phyloP scores from a whole-genome alignment of 2,329 filamentous ascomycete species.

The Aaosphaeria arxii region DNA sequence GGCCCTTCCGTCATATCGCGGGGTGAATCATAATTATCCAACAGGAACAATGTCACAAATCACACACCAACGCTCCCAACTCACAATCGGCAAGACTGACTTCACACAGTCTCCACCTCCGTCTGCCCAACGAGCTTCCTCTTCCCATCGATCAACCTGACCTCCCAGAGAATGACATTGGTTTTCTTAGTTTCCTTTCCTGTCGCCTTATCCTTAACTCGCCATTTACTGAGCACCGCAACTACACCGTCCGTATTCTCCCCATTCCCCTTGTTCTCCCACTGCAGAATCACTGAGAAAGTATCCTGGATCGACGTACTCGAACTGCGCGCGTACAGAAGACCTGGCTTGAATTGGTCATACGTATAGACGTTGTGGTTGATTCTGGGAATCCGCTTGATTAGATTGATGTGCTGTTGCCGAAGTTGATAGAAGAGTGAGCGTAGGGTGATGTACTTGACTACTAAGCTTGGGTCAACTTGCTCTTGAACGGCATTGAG shows the following conservation, averaged over 20 bases:
- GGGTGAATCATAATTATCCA: no score
- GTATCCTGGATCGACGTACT: neutral
- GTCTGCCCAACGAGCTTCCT: conserved; percentile 4
- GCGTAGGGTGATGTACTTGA: neutral
- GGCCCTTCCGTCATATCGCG: no score
- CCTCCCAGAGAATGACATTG: conserved; percentile 3
- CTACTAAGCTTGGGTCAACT: conserved; percentile 3
- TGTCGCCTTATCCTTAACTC: conserved; percentile 3
- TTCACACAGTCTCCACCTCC: conserved; percentile 3
- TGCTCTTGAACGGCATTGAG: conserved; percentile 1
- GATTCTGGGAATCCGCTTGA: neutral
- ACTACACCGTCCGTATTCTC: conserved; percentile 3
- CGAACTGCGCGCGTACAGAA: neutral
- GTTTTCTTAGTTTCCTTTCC: conserved; percentile 4
- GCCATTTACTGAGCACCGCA: conserved; percentile 1
- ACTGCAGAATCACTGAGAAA: conserved; percentile 1
- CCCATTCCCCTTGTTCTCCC: conserved; percentile 3
- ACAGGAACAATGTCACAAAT: no score
- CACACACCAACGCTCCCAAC: no score
- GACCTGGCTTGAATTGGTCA: conserved; percentile 4
- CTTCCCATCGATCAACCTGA: conserved; percentile 8
- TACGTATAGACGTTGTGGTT: conserved; percentile 6
- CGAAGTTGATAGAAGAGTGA: neutral
- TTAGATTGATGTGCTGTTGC: neutral
- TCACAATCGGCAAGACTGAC: neutral